Percentiles rank a stretch among this genome's conserved stretches.
phyloP scores from a whole-genome alignment of 2,329 filamentous ascomycete genomes.

The Cryphonectria carpinicola region DNA sequence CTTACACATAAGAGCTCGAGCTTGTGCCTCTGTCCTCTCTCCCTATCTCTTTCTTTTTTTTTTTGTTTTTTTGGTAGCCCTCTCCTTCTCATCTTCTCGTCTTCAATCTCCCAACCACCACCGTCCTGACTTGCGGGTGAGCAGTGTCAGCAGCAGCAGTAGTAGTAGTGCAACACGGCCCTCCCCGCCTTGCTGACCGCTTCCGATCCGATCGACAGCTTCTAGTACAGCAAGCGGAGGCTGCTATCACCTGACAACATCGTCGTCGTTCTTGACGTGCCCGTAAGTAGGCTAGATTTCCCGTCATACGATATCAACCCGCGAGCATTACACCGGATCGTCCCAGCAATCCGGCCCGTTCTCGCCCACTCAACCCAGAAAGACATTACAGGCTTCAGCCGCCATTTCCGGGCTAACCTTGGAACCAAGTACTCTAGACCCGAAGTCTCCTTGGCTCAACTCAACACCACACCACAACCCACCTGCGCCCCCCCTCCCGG shows the following conservation, averaged over 20 bases:
- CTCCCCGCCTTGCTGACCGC: not conserved
- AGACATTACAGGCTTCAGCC: not conserved
- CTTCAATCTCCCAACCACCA: not conserved
- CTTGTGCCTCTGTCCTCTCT: not conserved
- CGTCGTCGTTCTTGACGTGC: not conserved
- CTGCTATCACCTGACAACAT: not conserved
- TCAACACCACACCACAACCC: slow-evolving; percentile 16
- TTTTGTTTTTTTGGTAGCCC: not conserved
- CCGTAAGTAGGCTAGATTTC: not conserved
- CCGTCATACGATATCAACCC: not conserved
- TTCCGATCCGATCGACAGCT: not conserved
- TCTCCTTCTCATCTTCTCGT: not conserved
- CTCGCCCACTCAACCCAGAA: not conserved
- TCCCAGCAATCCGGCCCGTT: not conserved
- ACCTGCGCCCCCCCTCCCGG: not conserved
- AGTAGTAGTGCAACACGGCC: not conserved
- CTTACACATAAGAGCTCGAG: not conserved
- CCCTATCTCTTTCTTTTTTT: too few relatives aligned
- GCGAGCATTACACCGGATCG: slow-evolving; percentile 7
- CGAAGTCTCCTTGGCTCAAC: not conserved
- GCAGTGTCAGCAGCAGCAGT: not conserved
- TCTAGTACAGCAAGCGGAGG: not conserved
- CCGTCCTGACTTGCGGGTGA: not conserved
- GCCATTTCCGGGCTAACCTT: slow-evolving; percentile 3
- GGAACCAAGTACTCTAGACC: not conserved